Evolutionary conservation across 768 basidiomycete genomes (phyloP).

Genomic region (Termitomyces sp.): DNA sequence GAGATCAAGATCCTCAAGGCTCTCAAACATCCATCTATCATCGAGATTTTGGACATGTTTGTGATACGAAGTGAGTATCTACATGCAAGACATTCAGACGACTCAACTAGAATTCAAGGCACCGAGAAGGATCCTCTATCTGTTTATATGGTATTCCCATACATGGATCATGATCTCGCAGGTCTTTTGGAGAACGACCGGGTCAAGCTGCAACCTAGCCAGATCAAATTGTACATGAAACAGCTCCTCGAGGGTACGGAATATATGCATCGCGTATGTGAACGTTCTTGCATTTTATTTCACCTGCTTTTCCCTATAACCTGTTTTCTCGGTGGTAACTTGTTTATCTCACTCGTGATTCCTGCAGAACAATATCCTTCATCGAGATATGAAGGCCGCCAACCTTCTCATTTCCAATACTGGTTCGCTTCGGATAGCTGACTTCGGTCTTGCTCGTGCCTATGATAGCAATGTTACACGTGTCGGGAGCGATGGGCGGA

Average conservation of each 20-base stretch:
- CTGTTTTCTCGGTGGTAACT: too few species aligned
- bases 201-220: slow-evolving; percentile 76
- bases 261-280: slow-evolving; percentile 87
- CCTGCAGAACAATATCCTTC: slow-evolving; percentile 87
- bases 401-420: slow-evolving; percentile 91
- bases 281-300: not conserved
- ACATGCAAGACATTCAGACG: not conserved
- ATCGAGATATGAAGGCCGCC: slow-evolving; percentile 99
- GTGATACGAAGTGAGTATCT: slow-evolving; percentile 66
- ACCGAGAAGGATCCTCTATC: slow-evolving; percentile 72
- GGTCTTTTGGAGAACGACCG: slow-evolving; percentile 91
- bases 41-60: slow-evolving; percentile 91
- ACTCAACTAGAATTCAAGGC: slow-evolving; percentile 35
- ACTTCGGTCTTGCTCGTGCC: slow-evolving; percentile 93
- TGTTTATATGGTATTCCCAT: slow-evolving; percentile 98
- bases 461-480: slow-evolving; percentile 54
- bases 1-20: slow-evolving; percentile 97
- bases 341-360: slow-evolving; percentile 14
- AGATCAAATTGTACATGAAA: slow-evolving; percentile 95
- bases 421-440: slow-evolving; percentile 84
- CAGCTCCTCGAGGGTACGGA: slow-evolving; percentile 95
- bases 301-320: too few species aligned
- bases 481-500: slow-evolving; percentile 37
- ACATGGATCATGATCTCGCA: slow-evolving; percentile 99
- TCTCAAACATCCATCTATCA: slow-evolving; percentile 80